Conservation (phyloP, 352 stramenopile genomes). For the Pythium grandisporangium region DNA sequence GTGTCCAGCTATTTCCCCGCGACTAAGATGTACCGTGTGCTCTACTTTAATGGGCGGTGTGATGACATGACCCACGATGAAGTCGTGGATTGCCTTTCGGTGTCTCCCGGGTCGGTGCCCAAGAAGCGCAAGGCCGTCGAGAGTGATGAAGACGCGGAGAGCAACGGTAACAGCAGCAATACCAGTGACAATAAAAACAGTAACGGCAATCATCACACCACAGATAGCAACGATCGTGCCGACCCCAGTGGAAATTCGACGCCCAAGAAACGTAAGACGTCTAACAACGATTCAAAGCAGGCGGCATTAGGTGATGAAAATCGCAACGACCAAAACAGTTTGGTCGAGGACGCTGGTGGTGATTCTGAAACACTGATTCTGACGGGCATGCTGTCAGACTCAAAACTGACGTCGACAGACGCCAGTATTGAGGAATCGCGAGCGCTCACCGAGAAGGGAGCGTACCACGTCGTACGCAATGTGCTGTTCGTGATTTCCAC, state of each 20-base stretch:
- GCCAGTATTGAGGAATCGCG: slow-evolving; percentile 2
- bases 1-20: slow-evolving; percentile 70
- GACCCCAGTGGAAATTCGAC: neutral
- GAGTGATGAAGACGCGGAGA: too few relatives aligned
- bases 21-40: slow-evolving; percentile 63
- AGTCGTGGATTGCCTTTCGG: slow-evolving; percentile 47
- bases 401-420: too few relatives aligned
- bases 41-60: slow-evolving; percentile 44
- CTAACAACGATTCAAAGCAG: neutral
- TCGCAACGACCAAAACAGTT: neutral
- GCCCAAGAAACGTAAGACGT: slow-evolving; percentile 1
- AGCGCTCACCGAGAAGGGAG: slow-evolving; percentile 14
- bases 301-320: neutral
- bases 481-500: slow-evolving; percentile 50
- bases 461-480: slow-evolving; percentile 42
- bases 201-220: slow-evolving; percentile 18
- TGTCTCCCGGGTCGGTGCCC: slow-evolving; percentile 16
- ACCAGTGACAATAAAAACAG: slow-evolving; percentile 13
- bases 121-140: slow-evolving; percentile 35
- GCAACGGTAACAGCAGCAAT: neutral
- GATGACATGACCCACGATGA: slow-evolving; percentile 53
- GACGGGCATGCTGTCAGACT: too few relatives aligned
- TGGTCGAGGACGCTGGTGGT: too few relatives aligned
- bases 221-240: too few relatives aligned
- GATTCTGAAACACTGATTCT: too few relatives aligned